Evolutionary conservation across 2,329 filamentous ascomycete genomes (phyloP), one percentile per base, ranked within the genome.

Genomic region (Scopulariopsis brevicaulis): DNA sequence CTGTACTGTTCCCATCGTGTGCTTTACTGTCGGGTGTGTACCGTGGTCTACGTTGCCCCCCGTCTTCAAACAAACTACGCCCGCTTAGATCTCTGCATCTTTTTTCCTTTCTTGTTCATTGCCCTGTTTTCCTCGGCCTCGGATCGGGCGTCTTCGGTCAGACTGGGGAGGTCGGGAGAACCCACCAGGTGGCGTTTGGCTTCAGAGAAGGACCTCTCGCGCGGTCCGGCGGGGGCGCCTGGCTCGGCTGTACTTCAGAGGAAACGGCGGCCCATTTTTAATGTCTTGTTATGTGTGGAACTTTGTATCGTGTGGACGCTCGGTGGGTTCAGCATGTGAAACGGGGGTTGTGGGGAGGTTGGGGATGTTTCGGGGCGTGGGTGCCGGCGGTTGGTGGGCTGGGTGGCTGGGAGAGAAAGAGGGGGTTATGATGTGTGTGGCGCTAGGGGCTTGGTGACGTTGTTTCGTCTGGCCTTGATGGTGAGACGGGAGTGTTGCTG

Each of bases 121-220:
- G 25, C 58, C 57, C 37, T 59, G 62, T 55, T 64, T 62, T 53
- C 61, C 43, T 8, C 14, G 46, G 46, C n/a, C 22, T 50, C n/a
- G 20, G n/a, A 11, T 24, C 20, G 20, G n/a, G 12, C 22, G 20
- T 11, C 24, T 4, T 24, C 20, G 20, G 46, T 22, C 22, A n/a
- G 46, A 8, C 28, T 8, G 28, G 28, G 28, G 8, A 8, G 28
- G 4, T 32, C 14, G 20, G 20, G 46, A 22, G 46, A 22, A n/a
- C 43, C 22, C 20, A 24, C 11, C 7, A 14, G n/a, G 46, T 24
- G 46, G 46, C 46, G 46, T 50, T 22, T 50, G 20, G 22, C n/a
- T 22, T 24, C 14, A 2, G 40, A 46, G 46, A 20, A 11, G n/a
- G 15, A 7, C 7, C 43, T n/a, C 4, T 6, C 10, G 43, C 7